phyloP scores from a whole-genome alignment of 768 basidiomycete species.

The Lactifluus subvellereus region DNA sequence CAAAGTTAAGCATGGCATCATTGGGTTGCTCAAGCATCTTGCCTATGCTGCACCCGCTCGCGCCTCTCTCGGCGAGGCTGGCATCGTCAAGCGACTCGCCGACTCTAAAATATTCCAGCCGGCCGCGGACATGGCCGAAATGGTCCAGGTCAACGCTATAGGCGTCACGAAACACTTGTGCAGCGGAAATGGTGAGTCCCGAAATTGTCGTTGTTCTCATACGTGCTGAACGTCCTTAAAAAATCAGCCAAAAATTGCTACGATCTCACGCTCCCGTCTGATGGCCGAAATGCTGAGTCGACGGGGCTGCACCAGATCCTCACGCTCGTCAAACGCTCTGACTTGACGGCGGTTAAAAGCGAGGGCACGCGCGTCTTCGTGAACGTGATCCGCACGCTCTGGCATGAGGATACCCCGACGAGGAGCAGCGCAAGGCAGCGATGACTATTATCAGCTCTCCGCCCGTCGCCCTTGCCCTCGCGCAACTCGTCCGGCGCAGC shows the following conservation, averaged over 20 bases:
- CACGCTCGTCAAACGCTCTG: constrained; percentile 68
- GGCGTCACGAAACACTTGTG: constrained; percentile 88
- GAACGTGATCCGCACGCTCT: constrained; percentile 76
- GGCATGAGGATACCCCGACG: constrained; percentile 47
- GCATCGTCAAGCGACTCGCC: constrained; percentile 56
- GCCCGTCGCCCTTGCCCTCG: constrained; percentile 57
- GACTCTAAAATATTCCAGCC: constrained; percentile 64
- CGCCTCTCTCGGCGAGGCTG: constrained; percentile 50
- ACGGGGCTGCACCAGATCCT: constrained; percentile 66
- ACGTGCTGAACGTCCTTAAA: background rate
- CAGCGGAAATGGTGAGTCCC: constrained; percentile 57
- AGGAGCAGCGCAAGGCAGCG: constrained; percentile 48
- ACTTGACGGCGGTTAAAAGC: constrained; percentile 76
- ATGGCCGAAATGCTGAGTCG: constrained; percentile 29
- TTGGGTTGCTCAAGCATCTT: constrained; percentile 84
- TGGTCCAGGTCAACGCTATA: constrained; percentile 83
- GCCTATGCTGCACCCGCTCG: constrained; percentile 59
- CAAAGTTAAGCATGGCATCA: constrained; percentile 83
- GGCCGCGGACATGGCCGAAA: constrained; percentile 74
- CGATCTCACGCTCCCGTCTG: constrained; percentile 45
- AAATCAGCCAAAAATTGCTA: constrained; percentile 42
- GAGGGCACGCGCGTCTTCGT: constrained; percentile 88
- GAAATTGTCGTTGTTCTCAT: background rate
- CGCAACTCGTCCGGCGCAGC: constrained; percentile 68
- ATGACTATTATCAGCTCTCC: constrained; percentile 46